Conservation (phyloP, 2,329 filamentous ascomycete genomes). For the Botrytis elliptica region DNA sequence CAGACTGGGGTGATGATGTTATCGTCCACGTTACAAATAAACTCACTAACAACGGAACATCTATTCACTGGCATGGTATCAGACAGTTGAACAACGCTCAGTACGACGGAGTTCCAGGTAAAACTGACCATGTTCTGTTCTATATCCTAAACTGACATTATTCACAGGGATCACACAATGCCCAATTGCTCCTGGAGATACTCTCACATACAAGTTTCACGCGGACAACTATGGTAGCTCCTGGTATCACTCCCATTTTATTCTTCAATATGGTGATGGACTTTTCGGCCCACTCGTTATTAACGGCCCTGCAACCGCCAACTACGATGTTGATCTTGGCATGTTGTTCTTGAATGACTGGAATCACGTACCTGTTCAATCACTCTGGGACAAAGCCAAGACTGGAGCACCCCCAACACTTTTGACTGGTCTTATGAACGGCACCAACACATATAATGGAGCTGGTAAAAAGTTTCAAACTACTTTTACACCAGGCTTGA, state of each 20-base stretch:
- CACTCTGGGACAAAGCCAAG: constrained; percentile 36
- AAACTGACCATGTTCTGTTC: background rate
- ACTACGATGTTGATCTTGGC: constrained; percentile 25
- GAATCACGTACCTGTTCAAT: constrained; percentile 40
- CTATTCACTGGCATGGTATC: constrained; percentile 53
- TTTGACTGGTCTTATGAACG: constrained; percentile 49
- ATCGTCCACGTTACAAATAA: constrained; percentile 41
- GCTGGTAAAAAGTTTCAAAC: constrained; percentile 18
- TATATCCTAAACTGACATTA: background rate
- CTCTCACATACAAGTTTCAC: constrained; percentile 39
- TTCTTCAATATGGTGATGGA: constrained; percentile 48
- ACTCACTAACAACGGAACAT: constrained; percentile 45
- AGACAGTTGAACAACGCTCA: constrained; percentile 44
- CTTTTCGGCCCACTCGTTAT: constrained; percentile 46
- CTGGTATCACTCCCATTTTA: constrained; percentile 56
- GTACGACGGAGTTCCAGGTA: constrained; percentile 41
- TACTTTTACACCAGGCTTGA: constrained; percentile 29
- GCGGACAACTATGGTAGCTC: constrained; percentile 37
- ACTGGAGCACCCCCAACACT: constrained; percentile 26
- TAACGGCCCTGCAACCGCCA: constrained; percentile 36
- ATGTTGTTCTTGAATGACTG: constrained; percentile 21
- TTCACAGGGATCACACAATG: constrained; percentile 42
- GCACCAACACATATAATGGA: constrained; percentile 38
- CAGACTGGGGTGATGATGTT: constrained; percentile 39
- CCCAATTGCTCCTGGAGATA: constrained; percentile 48